Base-by-base conservation (phyloP, 2,329 filamentous ascomycete genomes). In the Dactylellina cionopaga region DNA sequence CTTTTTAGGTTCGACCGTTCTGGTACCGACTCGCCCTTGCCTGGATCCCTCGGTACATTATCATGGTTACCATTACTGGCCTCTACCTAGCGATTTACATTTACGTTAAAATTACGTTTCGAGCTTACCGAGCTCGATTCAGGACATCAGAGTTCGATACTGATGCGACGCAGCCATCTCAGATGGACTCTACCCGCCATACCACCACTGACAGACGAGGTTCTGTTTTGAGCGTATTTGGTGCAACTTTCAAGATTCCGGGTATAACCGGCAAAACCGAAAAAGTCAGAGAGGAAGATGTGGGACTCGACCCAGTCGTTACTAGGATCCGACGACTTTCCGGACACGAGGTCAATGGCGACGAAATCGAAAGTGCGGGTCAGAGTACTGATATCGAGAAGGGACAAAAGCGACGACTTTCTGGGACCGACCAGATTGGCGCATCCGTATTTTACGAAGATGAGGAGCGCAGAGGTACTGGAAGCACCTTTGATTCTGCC, bases 11-110 rank as follows among this genome's bases (percentile, higher is more conserved):
- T 13, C 83, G 85, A 2, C 88, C 89, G 0, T 84, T 84, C 71
- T 93, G 90, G 91, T 89, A 89, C 74, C 84, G 88, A 43, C 81
- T 89, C 13, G 87, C 85, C 0, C 81, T 93, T 1, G 85, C 86
- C 65, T 94, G 91, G 90, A 84, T 90, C 5, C 91, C 90, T 33
- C 85, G 90, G 52, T 92, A 92, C 74, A 75, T 90, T 33, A 88
- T 92, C 55, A 86, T 90, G 75, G 77, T 84, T 6, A 81, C 85
- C 24, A 89, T 93, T 74, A 80, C 91, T 31, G 79, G 83, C 25
- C 85, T 90, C 1, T 91, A 92, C 51, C 81, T 85, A 22, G 86
- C 85, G 5, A 88, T 92, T n/a, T 92, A 92, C 78, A 77, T 86
- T 9, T 90, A 91, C 74, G 87, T 92, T 5, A 81, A 82, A 0